Conservation (phyloP, 148 eudicot genomes). For the Simmondsia chinensis region DNA sequence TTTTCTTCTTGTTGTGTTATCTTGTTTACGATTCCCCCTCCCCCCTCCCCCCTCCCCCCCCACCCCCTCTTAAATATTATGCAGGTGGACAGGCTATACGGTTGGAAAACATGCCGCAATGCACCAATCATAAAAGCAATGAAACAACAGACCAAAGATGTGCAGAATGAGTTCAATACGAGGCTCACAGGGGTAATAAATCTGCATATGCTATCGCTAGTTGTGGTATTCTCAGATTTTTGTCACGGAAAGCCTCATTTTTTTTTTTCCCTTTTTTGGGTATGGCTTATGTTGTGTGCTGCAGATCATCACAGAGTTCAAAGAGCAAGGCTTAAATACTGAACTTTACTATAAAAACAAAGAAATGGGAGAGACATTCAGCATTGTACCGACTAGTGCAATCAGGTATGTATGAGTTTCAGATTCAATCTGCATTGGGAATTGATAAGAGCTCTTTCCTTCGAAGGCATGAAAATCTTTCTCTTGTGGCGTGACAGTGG, state of each 20-base stretch:
- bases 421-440: background rate
- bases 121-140: conserved; percentile 71
- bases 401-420: conserved; percentile 40
- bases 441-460: too few relatives aligned
- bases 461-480: background rate
- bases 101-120: conserved; percentile 73
- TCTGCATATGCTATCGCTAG: background rate
- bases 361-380: conserved; percentile 92
- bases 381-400: conserved; percentile 93
- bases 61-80: too few relatives aligned
- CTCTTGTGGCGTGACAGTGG: conserved; percentile 40
- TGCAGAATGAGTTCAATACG: conserved; percentile 60
- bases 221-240: background rate
- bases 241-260: too few relatives aligned
- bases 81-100: conserved; percentile 88
- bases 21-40: conserved; percentile 3
- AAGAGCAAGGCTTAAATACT: conserved; percentile 88
- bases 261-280: too few relatives aligned
- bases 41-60: too few relatives aligned
- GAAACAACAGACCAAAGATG: conserved; percentile 80
- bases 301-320: conserved; percentile 74
- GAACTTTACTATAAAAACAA: conserved; percentile 86
- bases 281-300: conserved; percentile 1
- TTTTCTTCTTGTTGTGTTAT: background rate
- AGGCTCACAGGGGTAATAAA: conserved; percentile 50